Conservation (phyloP, 31 red algal genomes). For the Odonthalia washingtoniensis region DNA sequence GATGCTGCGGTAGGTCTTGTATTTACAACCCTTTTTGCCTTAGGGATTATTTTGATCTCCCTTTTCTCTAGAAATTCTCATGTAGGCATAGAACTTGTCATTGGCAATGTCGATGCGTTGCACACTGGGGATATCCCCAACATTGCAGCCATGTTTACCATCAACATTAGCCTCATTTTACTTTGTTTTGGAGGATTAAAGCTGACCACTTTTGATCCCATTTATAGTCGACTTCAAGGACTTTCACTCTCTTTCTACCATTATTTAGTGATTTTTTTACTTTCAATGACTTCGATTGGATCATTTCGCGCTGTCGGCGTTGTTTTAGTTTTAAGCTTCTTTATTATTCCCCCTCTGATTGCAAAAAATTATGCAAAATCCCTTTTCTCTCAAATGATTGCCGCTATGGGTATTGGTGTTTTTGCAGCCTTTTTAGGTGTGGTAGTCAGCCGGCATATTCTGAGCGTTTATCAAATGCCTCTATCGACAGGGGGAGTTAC, state of each 20-base stretch:
- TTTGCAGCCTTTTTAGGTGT: too few species aligned
- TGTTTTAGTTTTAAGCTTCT: not conserved
- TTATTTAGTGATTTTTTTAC: not conserved
- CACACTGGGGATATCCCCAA: not conserved
- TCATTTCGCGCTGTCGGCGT: constrained; percentile 5
- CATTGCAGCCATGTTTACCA: not conserved
- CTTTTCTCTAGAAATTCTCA: not conserved
- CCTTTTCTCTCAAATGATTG: too few species aligned
- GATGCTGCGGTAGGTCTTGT: constrained; percentile 6
- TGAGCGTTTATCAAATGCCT: too few species aligned
- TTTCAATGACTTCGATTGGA: not conserved
- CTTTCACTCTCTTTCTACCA: not conserved
- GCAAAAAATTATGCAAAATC: not conserved
- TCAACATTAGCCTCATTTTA: not conserved
- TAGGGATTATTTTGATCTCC: not conserved
- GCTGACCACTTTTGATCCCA: not conserved
- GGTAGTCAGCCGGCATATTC: too few species aligned
- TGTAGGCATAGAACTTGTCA: constrained; percentile 3
- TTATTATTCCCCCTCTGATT: constrained; percentile 5
- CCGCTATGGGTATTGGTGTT: too few species aligned
- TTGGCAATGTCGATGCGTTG: not conserved
- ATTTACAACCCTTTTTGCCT: constrained; percentile 16
- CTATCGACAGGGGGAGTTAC: too few species aligned
- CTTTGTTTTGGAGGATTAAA: constrained; percentile 1
- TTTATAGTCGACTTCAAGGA: not conserved